These are phyloP conservation scores for Auricularia sp. DNA, from an alignment of 768 basidiomycete genomes.

Conservation along the genomic window DNA sequence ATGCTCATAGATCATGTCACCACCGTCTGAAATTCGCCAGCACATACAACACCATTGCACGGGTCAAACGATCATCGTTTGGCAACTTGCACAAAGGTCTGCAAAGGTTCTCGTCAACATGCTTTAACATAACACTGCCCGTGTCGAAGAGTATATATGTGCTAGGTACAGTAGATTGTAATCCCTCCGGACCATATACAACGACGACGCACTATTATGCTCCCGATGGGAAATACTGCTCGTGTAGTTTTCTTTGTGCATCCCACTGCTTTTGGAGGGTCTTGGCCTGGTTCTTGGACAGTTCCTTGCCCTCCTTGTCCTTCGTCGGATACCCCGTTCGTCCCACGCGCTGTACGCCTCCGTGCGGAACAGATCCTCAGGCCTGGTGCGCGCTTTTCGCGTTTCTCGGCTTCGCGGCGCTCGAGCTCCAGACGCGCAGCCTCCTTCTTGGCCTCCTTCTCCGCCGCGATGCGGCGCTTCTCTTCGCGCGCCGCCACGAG, in stretches of 20 bases:
- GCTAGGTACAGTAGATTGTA: no score
- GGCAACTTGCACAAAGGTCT: no score
- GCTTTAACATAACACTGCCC: no score
- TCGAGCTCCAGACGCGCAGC: conserved; percentile 54
- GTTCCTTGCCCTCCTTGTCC: conserved; percentile 74
- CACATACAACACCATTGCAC: no score
- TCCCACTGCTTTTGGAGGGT: conserved; percentile 65
- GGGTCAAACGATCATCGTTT: no score
- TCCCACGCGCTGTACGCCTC: conserved; percentile 79
- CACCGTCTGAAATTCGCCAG: no score
- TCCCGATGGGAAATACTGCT: conserved; percentile 36
- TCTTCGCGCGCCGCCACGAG: conserved; percentile 82
- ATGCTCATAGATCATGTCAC: no score
- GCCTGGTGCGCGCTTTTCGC: conserved; percentile 79
- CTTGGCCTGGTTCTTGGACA: conserved; percentile 75
- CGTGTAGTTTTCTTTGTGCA: conserved; percentile 68
- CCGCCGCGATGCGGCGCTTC: conserved; percentile 72
- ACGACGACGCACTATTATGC: no score
- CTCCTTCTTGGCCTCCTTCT: conserved; percentile 63
- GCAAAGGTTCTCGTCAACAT: no score
- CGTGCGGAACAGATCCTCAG: conserved; percentile 74
- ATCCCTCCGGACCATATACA: no score
- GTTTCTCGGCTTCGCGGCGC: conserved; percentile 40
- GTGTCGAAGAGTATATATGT: no score
- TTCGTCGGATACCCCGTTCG: conserved; percentile 69